Base-by-base conservation (phyloP, 768 basidiomycete species). In the Termitomyces sp. region DNA sequence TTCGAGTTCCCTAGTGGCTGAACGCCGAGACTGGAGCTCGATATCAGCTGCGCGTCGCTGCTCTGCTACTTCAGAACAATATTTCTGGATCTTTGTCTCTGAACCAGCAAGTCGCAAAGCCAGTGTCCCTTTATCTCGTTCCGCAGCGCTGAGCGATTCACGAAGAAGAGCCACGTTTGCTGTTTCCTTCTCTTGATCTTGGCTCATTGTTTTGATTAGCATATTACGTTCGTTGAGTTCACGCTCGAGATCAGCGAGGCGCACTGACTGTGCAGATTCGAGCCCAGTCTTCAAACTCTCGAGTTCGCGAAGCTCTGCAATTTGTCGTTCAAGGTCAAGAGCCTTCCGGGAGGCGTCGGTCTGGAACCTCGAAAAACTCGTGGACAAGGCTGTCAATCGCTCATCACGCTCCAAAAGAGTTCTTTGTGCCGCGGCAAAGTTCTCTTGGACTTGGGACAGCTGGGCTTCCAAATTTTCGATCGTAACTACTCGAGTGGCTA, bases 331-430 rank as follows among this genome's bases (percentile, higher is more conserved):
- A 10, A 64, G 43, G 9, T 47, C 53, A 18, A 53, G n/a, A 12
- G 48, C 50, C 26, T 53, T 66, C 32, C 64, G 51, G 12, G 60
- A 56, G 5, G 60, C 59, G 32, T 55, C 54, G 16, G 42, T 44
- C 52, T 69, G 64, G 27, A 64, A 62, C 13, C 49, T 56, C 24
- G 63, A 57, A 26, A 67, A 59, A 42, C 64, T 59, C 55, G 59
- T 33, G 26, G 68, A 64, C 34, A 73, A 59, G 16, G 27, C 54
- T 45, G 62, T 64, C 33, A 72, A 59, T 57, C 64, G 69, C 33
- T 57, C 44, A 61, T 65, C 66, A 57, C 69, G 69, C 53, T 66
- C 67, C 14, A 62, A 59, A 47, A 74, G 45, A 36, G 55, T 56
- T n/a, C 55, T 51, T 42, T 68, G 60, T 30, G 58, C 57, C 16